Evolutionary conservation across 306 rosid genomes (phyloP).

Genomic region (Trifolium pratense): DNA sequence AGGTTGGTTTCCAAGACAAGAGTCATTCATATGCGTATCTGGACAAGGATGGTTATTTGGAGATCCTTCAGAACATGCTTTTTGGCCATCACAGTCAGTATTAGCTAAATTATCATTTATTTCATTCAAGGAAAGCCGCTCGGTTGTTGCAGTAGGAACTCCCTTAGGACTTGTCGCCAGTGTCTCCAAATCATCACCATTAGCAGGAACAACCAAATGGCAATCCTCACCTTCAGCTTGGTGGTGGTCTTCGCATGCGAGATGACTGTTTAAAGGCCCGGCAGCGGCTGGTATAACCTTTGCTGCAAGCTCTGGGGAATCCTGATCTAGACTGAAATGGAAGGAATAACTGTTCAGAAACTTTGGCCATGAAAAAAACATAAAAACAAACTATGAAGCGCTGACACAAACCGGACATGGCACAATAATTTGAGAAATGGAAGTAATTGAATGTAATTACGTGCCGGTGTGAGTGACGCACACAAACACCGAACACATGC

Average conservation of each 20-base stretch:
- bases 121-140: conserved; percentile 45
- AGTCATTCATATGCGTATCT: conserved; percentile 39
- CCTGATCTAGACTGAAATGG: conserved; percentile 82
- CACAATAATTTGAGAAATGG: too few species aligned
- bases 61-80: conserved; percentile 45
- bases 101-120: conserved; percentile 48
- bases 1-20: conserved; percentile 40
- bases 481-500: neutral
- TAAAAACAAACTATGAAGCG: neutral
- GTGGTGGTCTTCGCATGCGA: conserved; percentile 39
- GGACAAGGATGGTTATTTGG: conserved; percentile 45
- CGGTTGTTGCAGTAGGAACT: conserved; percentile 49
- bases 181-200: conserved; percentile 49
- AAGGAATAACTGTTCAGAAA: conserved; percentile 50
- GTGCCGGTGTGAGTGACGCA: too few species aligned
- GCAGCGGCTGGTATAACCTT: conserved; percentile 38
- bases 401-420: too few species aligned
- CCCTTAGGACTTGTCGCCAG: conserved; percentile 50
- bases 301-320: conserved; percentile 46
- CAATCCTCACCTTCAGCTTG: conserved; percentile 53
- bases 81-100: conserved; percentile 44
- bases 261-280: conserved; percentile 36
- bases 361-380: neutral
- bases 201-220: conserved; percentile 47
- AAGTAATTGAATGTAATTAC: too few species aligned